These are phyloP conservation scores for Diaporthe sp. DNA, from an alignment of 2,329 filamentous ascomycete genomes.

Conservation along the genomic window DNA sequence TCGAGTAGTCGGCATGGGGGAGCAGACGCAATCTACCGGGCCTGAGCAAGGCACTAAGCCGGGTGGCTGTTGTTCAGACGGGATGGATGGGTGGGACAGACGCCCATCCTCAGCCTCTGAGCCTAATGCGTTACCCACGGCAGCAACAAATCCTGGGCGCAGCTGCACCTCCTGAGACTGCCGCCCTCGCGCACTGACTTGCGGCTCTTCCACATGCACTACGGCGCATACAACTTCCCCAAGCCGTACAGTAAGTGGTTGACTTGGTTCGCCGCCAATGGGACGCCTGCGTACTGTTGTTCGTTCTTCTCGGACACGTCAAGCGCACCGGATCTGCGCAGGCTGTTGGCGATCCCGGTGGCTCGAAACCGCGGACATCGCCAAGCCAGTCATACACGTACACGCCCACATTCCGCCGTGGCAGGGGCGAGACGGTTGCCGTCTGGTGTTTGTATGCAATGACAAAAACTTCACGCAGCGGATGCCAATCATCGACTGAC, in stretches of 20 bases:
- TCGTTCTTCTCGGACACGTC: background rate
- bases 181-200: constrained; percentile 23
- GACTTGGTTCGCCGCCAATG: background rate
- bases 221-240: background rate
- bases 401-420: constrained; percentile 4
- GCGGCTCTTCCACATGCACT: constrained; percentile 10
- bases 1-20: background rate
- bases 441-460: constrained; percentile 18
- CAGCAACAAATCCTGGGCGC: background rate
- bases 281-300: background rate
- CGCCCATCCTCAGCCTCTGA: background rate
- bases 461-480: constrained; percentile 14
- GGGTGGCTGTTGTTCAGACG: background rate
- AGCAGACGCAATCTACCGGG: constrained; percentile 19
- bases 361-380: constrained; percentile 18
- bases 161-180: constrained; percentile 25
- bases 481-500: constrained; percentile 25
- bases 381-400: background rate
- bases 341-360: constrained; percentile 29
- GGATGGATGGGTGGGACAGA: constrained; percentile 1
- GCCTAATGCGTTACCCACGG: background rate
- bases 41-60: background rate
- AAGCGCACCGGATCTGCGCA: constrained; percentile 18
- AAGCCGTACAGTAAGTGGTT: no score
- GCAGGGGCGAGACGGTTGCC: constrained; percentile 17